Conservation (phyloP, 129 eudicot species). For the Arctium lappa region DNA sequence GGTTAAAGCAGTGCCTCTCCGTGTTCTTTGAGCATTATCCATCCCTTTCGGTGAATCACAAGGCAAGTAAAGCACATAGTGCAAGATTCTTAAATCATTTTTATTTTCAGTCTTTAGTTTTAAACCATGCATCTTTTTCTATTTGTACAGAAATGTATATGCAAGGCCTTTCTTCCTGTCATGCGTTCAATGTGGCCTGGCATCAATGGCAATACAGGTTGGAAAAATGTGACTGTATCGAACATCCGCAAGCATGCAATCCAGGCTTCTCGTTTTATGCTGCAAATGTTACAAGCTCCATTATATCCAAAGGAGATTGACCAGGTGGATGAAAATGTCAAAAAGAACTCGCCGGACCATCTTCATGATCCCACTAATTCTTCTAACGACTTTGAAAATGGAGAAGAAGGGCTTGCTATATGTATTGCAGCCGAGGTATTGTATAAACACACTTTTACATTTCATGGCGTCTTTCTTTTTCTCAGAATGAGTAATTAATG, state of each 20-base stretch:
- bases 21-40: constrained; percentile 98
- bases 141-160: constrained; percentile 63
- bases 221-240: constrained; percentile 54
- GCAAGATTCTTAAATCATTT: neutral
- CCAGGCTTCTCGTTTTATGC: constrained; percentile 94
- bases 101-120: neutral
- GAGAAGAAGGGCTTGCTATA: constrained; percentile 90
- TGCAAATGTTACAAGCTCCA: constrained; percentile 88
- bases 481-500: neutral
- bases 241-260: constrained; percentile 85
- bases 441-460: neutral
- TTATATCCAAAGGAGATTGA: constrained; percentile 50
- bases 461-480: neutral
- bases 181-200: constrained; percentile 96
- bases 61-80: constrained; percentile 48
- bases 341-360: constrained; percentile 17
- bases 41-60: constrained; percentile 74
- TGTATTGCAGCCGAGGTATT: constrained; percentile 88
- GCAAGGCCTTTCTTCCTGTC: constrained; percentile 76
- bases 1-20: constrained; percentile 91
- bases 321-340: constrained; percentile 27
- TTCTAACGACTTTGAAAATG: constrained; percentile 43
- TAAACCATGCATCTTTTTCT: neutral
- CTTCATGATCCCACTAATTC: constrained; percentile 17
- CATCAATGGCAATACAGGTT: constrained; percentile 62